These are phyloP conservation scores for Paramyrothecium sp. DNA, from an alignment of 2,329 filamentous ascomycete species.

Conservation along the genomic window DNA sequence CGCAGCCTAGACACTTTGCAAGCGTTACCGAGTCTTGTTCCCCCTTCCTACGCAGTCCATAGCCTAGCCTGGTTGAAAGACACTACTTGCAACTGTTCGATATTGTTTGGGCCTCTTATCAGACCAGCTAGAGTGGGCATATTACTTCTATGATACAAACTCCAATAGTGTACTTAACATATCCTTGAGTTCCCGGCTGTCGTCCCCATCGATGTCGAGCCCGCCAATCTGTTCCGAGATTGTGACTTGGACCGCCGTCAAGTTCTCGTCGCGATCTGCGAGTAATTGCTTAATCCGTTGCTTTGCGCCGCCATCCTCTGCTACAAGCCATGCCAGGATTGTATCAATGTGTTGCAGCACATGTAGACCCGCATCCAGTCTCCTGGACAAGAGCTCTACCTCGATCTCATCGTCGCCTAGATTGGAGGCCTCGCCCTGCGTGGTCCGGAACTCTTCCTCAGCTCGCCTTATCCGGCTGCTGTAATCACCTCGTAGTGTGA, in stretches of 20 bases:
- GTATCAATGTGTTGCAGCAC: constrained; percentile 81
- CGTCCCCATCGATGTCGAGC: constrained; percentile 54
- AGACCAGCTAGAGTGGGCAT: constrained; percentile 15
- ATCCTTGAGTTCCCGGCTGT: constrained; percentile 56
- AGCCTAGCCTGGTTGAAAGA: no score
- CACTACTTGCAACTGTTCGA: no score
- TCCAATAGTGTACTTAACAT: constrained; percentile 54
- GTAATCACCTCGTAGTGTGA: constrained; percentile 72
- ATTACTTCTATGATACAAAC: constrained; percentile 39
- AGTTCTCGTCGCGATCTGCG: constrained; percentile 63
- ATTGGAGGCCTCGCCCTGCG: constrained; percentile 9
- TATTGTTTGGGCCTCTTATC: neutral
- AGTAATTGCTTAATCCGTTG: constrained; percentile 63
- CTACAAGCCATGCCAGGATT: constrained; percentile 84
- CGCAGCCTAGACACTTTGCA: constrained; percentile 18
- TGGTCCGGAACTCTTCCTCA: constrained; percentile 36
- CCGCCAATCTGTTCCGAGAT: constrained; percentile 59
- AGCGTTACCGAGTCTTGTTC: no score
- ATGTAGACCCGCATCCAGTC: constrained; percentile 83
- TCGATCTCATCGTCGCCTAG: constrained; percentile 49
- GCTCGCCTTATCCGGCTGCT: constrained; percentile 56
- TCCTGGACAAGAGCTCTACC: constrained; percentile 70
- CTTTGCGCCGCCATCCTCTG: constrained; percentile 78
- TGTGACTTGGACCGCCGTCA: constrained; percentile 63
- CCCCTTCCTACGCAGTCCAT: no score